These are phyloP conservation scores for Lepidium aucheri DNA, from an alignment of 345 rosid genomes.

Conservation along the genomic window DNA sequence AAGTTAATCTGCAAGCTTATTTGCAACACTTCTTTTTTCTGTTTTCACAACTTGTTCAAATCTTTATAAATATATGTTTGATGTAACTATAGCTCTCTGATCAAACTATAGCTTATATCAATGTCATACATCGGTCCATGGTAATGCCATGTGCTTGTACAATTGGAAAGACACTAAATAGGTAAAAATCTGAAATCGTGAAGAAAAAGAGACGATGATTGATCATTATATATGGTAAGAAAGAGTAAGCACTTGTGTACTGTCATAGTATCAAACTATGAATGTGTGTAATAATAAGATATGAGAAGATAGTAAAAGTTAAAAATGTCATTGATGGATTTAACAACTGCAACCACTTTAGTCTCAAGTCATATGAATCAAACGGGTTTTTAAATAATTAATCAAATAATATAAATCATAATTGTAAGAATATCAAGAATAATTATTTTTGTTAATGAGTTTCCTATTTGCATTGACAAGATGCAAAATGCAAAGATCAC, in stretches of 20 bases:
- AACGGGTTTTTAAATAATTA: slow-evolving; percentile 2
- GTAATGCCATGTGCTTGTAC: slow-evolving; percentile 8
- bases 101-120: neutral
- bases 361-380: slow-evolving; percentile 1
- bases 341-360: slow-evolving; percentile 3
- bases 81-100: neutral
- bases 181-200: slow-evolving; percentile 12
- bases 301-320: slow-evolving; percentile 20
- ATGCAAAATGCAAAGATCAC: too few relatives aligned
- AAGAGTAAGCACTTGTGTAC: slow-evolving; percentile 26
- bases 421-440: too few relatives aligned
- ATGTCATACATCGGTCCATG: neutral
- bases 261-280: slow-evolving; percentile 12
- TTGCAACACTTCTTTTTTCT: slow-evolving; percentile 3
- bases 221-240: slow-evolving; percentile 36
- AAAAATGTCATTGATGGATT: slow-evolving; percentile 9
- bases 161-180: neutral
- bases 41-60: neutral
- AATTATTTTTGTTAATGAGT: too few relatives aligned
- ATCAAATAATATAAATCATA: neutral
- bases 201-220: slow-evolving; percentile 39
- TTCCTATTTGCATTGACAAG: too few relatives aligned
- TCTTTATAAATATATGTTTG: neutral
- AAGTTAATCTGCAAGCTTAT: slow-evolving; percentile 18
- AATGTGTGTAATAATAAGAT: slow-evolving; percentile 17